Evolutionary conservation across 371 early-diverging fungal genomes (phyloP), one percentile per base, ranked within the genome.

Genomic region (Zancudomyces culisetae): DNA sequence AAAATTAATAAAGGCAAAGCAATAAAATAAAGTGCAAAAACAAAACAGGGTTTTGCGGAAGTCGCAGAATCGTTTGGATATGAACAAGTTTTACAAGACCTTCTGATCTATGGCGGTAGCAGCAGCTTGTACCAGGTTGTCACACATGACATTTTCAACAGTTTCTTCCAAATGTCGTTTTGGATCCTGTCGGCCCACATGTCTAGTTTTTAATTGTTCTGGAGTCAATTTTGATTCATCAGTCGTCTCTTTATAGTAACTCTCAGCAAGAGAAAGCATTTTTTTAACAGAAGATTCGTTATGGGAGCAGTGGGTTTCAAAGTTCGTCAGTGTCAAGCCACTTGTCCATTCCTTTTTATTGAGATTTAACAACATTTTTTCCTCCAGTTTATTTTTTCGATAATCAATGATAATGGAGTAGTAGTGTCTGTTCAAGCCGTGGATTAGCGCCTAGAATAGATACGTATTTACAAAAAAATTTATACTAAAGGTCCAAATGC

Each of bases 301-400:
- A 18, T 74, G 63, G 57, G 77, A 73, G 23, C 85, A 72, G 59
- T 89, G 90, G 53, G 80, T 73, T 22, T 78, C 74, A 54, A 90
- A 85, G 64, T 88, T 81, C n/a, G 73, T 71, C 54, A 97, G 63
- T 23, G 81, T 83, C 45, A 99, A 70, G n/a, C 95, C 96, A 59
- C 87, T 78, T 2, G 98, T 91, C 99, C 99, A 99, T 57, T 88
- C 90, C 74, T 95, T 96, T 72, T 96, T 95, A 75, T 98, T 91
- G 49, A 99, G 61, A 68, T 96, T 98, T 52, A 98, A 72, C 46
- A 99, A 69, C 99, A 99, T 99, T 71, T 91, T 90, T 68, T 98
- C 88, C 70, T 99, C 99, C 15, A 98, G 76, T 68, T 94, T 91
- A 66, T 96, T 97, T 72, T 99, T 99, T 59, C 95, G 80, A 73